Percentiles rank a stretch among this genome's conserved stretches.
These are phyloP conservation scores for Pseudovirgaria hyperparasitica DNA, from an alignment of 2,329 filamentous ascomycete species.

Conservation along the genomic window DNA sequence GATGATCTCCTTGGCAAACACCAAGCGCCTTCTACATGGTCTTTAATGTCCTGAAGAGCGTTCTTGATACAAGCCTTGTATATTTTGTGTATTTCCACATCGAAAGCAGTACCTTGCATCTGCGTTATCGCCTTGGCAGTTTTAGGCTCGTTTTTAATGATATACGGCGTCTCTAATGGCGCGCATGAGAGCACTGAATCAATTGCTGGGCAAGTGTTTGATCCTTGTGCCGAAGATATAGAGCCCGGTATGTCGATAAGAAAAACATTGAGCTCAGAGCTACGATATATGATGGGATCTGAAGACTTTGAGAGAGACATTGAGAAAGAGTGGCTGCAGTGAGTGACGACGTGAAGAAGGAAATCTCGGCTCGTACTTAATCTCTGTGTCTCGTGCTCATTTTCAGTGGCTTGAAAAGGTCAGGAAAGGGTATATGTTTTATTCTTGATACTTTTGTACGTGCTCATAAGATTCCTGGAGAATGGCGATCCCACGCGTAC, in stretches of 20 bases:
- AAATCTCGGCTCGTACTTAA: too few relatives aligned
- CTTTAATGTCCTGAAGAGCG: constrained; percentile 23
- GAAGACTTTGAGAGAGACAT: too few relatives aligned
- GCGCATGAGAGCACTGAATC: constrained; percentile 33
- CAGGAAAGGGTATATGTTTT: too few relatives aligned
- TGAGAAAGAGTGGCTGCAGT: too few relatives aligned
- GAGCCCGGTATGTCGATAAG: constrained; percentile 59
- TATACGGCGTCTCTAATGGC: constrained; percentile 35
- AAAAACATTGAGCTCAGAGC: constrained; percentile 35
- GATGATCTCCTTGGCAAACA: constrained; percentile 14
- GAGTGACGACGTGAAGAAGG: too few relatives aligned
- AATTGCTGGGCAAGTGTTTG: constrained; percentile 23
- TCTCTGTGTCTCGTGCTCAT: too few relatives aligned
- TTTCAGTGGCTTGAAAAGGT: too few relatives aligned
- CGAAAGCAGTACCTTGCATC: constrained; percentile 18
- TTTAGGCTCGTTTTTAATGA: constrained; percentile 43
- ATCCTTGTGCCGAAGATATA: constrained; percentile 52
- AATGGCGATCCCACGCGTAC: too few relatives aligned
- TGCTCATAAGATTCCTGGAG: too few relatives aligned
- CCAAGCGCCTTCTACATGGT: constrained; percentile 14
- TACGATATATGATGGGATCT: constrained; percentile 42
- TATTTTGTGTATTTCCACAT: constrained; percentile 20
- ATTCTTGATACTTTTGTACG: too few relatives aligned
- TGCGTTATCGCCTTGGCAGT: constrained; percentile 30
- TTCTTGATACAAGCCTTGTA: constrained; percentile 25